These are phyloP conservation scores for Penicillium paradoxum DNA, from an alignment of 495 filamentous ascomycete genomes.

Conservation along the genomic window DNA sequence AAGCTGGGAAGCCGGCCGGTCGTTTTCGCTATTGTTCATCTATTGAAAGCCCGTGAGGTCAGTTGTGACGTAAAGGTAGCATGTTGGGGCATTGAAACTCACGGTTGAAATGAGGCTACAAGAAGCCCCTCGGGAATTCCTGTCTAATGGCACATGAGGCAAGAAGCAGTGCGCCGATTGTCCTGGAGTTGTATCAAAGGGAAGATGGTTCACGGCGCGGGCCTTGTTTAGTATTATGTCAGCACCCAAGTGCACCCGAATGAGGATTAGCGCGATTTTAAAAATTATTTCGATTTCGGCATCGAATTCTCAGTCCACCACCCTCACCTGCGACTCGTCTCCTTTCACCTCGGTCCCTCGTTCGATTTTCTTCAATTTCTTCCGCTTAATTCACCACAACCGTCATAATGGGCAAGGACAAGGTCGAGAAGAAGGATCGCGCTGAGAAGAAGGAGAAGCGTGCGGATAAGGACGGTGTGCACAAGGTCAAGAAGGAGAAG, in stretches of 20 bases:
- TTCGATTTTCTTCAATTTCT: conserved; percentile 14
- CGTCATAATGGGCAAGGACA: conserved; percentile 51
- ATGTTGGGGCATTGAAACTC: not conserved
- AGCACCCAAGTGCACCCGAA: conserved; percentile 19
- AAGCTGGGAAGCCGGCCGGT: conserved; percentile 30
- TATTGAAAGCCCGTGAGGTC: not conserved
- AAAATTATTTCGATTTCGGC: conserved; percentile 41
- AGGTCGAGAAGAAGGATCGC: conserved; percentile 63
- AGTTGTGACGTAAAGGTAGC: not conserved
- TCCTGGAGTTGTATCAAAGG: conserved; percentile 1
- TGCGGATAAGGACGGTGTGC: conserved; percentile 68
- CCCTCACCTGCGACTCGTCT: conserved; percentile 20
- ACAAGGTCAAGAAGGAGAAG: conserved; percentile 59
- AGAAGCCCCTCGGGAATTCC: not conserved
- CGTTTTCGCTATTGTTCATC: conserved; percentile 33
- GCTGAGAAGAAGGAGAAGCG: conserved; percentile 77
- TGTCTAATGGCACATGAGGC: not conserved
- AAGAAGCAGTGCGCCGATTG: not conserved
- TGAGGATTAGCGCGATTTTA: conserved; percentile 41
- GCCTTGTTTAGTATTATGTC: conserved; percentile 32
- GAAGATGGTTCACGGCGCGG: not conserved
- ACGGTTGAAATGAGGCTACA: not conserved
- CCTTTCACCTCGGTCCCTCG: conserved; percentile 15
- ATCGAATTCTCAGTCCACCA: conserved; percentile 22
- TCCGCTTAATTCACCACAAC: conserved; percentile 12